Evolutionary conservation across 2,329 filamentous ascomycete genomes (phyloP).

Genomic region (Penicillium sp.): DNA sequence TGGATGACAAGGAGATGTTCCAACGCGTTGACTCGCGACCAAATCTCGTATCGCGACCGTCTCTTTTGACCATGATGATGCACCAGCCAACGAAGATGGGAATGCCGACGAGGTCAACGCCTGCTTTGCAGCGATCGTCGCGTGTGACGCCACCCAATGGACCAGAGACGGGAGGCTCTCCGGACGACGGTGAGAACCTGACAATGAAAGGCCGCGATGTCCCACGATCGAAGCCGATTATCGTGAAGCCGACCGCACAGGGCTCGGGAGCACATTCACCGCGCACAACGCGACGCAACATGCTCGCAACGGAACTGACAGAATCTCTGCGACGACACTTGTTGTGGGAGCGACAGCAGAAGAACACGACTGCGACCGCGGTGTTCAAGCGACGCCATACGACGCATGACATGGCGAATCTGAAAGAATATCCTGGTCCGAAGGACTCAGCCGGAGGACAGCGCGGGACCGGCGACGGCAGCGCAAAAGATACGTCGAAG

Average conservation of each 20-base stretch:
- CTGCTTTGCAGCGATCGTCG: conserved; percentile 47
- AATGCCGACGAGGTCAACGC: conserved; percentile 44
- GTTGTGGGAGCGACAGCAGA: conserved; percentile 92
- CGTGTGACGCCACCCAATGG: conserved; percentile 66
- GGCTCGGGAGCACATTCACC: conserved; percentile 80
- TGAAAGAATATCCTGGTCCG: conserved; percentile 73
- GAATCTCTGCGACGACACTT: conserved; percentile 88
- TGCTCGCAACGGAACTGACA: conserved; percentile 91
- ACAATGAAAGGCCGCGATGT: conserved; percentile 58
- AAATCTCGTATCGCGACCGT: conserved; percentile 79
- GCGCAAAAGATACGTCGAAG: conserved; percentile 58
- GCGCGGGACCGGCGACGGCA: conserved; percentile 30
- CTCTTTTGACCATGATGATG: conserved; percentile 84
- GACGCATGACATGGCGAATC: conserved; percentile 82
- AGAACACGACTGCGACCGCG: conserved; percentile 81
- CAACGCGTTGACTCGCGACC: conserved; percentile 84
- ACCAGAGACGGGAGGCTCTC: conserved; percentile 57
- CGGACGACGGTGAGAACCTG: conserved; percentile 61
- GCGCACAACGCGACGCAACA: conserved; percentile 85
- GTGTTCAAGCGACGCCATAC: conserved; percentile 88
- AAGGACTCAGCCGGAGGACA: conserved; percentile 40
- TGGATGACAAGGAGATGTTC: conserved; percentile 78
- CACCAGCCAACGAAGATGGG: conserved; percentile 74
- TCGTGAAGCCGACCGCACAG: conserved; percentile 63
- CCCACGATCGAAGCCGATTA: conserved; percentile 76